A percentile compares a stretch with the other conserved stretches of the same genome.
phyloP scores from a whole-genome alignment of 2,329 filamentous ascomycete species.

The Trichoderma sp. region DNA sequence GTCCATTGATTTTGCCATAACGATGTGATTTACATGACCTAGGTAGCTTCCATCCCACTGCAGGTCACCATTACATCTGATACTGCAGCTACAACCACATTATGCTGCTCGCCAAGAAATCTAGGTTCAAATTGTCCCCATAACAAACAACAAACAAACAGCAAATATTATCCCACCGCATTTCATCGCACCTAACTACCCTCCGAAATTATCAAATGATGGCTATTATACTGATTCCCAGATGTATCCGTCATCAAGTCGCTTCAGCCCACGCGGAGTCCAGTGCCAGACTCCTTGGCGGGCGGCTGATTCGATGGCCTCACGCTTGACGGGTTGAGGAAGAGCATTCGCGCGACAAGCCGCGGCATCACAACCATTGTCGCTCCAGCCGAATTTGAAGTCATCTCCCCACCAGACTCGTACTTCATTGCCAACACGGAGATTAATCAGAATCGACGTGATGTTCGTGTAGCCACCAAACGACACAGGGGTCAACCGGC shows the following conservation, averaged over 20 bases:
- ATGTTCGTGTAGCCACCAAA: conserved; percentile 40
- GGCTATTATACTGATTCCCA: conserved; percentile 32
- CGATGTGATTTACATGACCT: conserved; percentile 11
- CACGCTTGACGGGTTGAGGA: conserved; percentile 33
- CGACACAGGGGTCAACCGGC: conserved; percentile 36
- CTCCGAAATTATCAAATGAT: conserved; percentile 21
- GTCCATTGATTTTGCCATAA: conserved; percentile 16
- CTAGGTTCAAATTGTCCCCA: conserved; percentile 33
- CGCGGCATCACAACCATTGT: conserved; percentile 41
- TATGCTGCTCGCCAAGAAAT: conserved; percentile 38
- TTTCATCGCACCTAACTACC: conserved; percentile 27
- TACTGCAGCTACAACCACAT: conserved; percentile 30
- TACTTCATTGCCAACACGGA: conserved; percentile 38
- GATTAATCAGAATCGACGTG: conserved; percentile 39
- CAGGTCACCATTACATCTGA: conserved; percentile 32
- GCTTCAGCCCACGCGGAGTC: conserved; percentile 33
- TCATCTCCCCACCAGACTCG: conserved; percentile 45
- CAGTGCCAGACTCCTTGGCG: conserved; percentile 37
- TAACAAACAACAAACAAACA: conserved; percentile 28
- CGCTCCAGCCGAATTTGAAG: conserved; percentile 41
- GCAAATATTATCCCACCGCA: conserved; percentile 33
- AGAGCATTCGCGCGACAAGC: conserved; percentile 33
- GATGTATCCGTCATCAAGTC: conserved; percentile 34
- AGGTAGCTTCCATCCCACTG: conserved; percentile 25
- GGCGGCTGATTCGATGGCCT: conserved; percentile 33